These are phyloP conservation scores for Juglanconis juglandina DNA, from an alignment of 2,329 filamentous ascomycete species.

Conservation along the genomic window DNA sequence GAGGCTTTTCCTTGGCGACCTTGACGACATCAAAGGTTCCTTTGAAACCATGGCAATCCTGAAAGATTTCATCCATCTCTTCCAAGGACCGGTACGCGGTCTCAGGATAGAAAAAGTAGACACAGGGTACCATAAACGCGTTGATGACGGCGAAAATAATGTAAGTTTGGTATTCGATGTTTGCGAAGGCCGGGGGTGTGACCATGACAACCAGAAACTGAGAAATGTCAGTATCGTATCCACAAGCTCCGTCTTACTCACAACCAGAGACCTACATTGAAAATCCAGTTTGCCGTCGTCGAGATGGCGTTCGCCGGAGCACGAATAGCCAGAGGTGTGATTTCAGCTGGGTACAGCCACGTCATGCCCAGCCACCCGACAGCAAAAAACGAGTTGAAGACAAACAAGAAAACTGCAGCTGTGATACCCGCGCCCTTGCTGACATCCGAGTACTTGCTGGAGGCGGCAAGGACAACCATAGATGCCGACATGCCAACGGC, in stretches of 20 bases:
- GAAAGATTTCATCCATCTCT: constrained; percentile 65
- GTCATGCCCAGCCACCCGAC: constrained; percentile 52
- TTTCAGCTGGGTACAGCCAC: constrained; percentile 59
- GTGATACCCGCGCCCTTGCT: constrained; percentile 26
- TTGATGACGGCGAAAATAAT: constrained; percentile 66
- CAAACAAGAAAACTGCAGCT: constrained; percentile 41
- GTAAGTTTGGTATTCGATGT: constrained; percentile 59
- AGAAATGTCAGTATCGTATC: constrained; percentile 37
- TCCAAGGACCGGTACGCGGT: constrained; percentile 62
- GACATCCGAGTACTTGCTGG: constrained; percentile 29
- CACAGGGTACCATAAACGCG: constrained; percentile 52
- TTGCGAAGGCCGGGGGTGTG: constrained; percentile 55
- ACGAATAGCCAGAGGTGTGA: constrained; percentile 48
- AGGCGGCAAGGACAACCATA: constrained; percentile 45
- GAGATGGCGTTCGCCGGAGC: constrained; percentile 53
- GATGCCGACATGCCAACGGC: constrained; percentile 53
- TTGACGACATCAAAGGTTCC: constrained; percentile 40
- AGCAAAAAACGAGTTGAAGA: constrained; percentile 53
- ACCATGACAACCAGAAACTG: constrained; percentile 64
- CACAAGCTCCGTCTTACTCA: not conserved
- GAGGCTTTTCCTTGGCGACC: constrained; percentile 45
- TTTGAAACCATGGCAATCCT: constrained; percentile 45
- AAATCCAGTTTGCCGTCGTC: constrained; percentile 14
- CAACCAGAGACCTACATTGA: constrained; percentile 3
- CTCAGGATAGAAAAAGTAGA: constrained; percentile 64